Evolutionary conservation across 163 green algal species (phyloP).

Genomic region (Scenedesmus sp.): DNA sequence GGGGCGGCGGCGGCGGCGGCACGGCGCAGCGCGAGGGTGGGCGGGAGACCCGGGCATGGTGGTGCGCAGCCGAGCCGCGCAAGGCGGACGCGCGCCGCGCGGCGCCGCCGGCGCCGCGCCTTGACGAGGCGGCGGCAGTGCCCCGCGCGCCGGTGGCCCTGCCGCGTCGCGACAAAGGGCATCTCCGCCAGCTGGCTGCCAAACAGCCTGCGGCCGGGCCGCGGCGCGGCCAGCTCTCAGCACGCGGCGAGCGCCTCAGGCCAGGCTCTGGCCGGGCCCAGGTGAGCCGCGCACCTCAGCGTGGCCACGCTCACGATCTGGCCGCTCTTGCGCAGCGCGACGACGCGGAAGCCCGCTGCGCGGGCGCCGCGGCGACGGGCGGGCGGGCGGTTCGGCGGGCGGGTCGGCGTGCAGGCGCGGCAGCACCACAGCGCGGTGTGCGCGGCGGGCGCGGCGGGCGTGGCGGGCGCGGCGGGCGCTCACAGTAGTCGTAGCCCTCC

Average conservation of each 20-base stretch:
- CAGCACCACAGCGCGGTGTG: neutral
- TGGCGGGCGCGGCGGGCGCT: too few species aligned
- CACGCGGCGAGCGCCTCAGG: too few species aligned
- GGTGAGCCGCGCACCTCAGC: conserved; percentile 49
- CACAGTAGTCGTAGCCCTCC: conserved; percentile 59
- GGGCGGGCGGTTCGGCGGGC: too few species aligned
- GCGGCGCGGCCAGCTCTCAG: too few species aligned
- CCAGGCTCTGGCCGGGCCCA: too few species aligned
- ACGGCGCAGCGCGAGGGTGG: too few species aligned
- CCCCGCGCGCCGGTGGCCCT: conserved; percentile 59
- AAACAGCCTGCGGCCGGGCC: conserved; percentile 55
- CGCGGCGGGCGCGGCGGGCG: too few species aligned
- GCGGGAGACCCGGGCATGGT: too few species aligned
- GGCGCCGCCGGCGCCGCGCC: conserved; percentile 27
- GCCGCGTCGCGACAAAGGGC: conserved; percentile 65
- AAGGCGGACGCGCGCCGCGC: too few species aligned
- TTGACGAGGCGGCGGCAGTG: conserved; percentile 68
- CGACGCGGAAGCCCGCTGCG: conserved; percentile 56
- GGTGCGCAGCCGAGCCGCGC: neutral
- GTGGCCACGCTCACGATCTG: conserved; percentile 59
- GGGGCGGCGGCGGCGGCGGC: conserved; percentile 66
- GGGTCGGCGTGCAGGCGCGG: neutral
- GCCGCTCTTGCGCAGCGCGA: conserved; percentile 53
- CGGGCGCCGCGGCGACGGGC: neutral
- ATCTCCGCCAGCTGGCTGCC: conserved; percentile 67